Evolutionary conservation across 331 rosid genomes (phyloP), one percentile per base, ranked within the genome.

Genomic region (Cydonia oblonga): DNA sequence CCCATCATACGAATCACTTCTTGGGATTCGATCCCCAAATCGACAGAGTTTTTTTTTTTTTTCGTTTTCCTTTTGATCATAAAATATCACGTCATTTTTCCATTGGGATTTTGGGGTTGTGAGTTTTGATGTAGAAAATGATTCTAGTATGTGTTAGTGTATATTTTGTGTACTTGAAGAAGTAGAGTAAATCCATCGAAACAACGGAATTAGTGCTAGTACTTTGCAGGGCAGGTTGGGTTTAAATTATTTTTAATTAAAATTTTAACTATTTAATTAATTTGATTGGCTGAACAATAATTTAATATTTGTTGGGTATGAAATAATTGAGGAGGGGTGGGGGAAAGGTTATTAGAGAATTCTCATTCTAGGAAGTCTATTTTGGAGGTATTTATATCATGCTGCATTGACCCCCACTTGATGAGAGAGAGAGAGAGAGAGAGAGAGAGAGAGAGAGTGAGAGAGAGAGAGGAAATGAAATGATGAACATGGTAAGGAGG

Each of bases 351-450:
- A 74, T 77, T 73, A 19, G 75, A 72, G 7, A 20, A 66, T 72
- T 69, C 62, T 73, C 19, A 57, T 66, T 71, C 61, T 51, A 83
- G 28, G 88, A 87, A 84, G 83, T 76, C 82, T 82, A 85, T 66
- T 86, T 87, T 86, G 92, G 88, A 75, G 82, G 84, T 87, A 87
- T 10, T 38, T 38, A 38, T 38, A 38, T 70, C 74, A 49, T 73
- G 72, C 71, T 69, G 79, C 90, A 91, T 91, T 93, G 97, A 89
- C 97, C 85, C 97, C 85, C 82, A 76, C 85, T 69, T 66, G 32
- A 71, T 29, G 71, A 75, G 66, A 75, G 63, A 82, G 79, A 79
- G 71, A 81, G 75, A 60, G 64, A 52, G 46, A 35, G 63, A 57
- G 56, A 63, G 51, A 32, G 29, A 28, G 42, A 42, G 68, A 19